These are phyloP conservation scores for Acidomyces sp. DNA, from an alignment of 495 filamentous ascomycete species.

Conservation along the genomic window DNA sequence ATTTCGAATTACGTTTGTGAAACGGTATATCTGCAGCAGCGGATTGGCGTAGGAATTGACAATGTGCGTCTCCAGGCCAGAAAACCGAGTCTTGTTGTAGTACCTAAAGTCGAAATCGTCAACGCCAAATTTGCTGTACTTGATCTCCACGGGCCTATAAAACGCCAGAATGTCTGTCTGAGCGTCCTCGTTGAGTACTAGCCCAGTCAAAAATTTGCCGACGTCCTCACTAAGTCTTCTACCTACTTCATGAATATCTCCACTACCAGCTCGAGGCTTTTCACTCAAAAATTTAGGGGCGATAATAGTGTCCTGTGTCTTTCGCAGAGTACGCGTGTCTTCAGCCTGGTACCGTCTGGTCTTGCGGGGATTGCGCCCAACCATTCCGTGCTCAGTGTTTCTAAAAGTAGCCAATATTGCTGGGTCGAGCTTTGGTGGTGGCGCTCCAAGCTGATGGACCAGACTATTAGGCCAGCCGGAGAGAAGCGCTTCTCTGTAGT, in stretches of 20 bases:
- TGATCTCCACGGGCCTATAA: conserved; percentile 87
- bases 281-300: conserved; percentile 89
- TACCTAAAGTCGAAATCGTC: conserved; percentile 96
- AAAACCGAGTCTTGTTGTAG: conserved; percentile 83
- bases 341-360: conserved; percentile 70
- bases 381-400: conserved; percentile 55
- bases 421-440: conserved; percentile 64
- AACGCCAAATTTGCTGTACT: conserved; percentile 92
- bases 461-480: conserved; percentile 82
- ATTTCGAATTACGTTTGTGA: conserved; percentile 78
- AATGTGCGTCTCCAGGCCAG: conserved; percentile 90
- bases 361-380: conserved; percentile 65
- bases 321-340: conserved; percentile 47
- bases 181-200: conserved; percentile 29
- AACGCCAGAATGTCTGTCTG: conserved; percentile 66
- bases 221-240: conserved; percentile 44
- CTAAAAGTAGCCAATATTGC: conserved; percentile 53
- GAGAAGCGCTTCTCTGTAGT: conserved; percentile 73
- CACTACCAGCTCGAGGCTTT: conserved; percentile 56
- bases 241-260: conserved; percentile 28
- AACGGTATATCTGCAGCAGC: conserved; percentile 80
- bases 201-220: conserved; percentile 39
- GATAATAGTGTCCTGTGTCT: conserved; percentile 39
- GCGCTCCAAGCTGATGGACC: conserved; percentile 69
- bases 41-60: conserved; percentile 92